Conservation (phyloP, 148 eudicot genomes). For the Polygonum maritimum region DNA sequence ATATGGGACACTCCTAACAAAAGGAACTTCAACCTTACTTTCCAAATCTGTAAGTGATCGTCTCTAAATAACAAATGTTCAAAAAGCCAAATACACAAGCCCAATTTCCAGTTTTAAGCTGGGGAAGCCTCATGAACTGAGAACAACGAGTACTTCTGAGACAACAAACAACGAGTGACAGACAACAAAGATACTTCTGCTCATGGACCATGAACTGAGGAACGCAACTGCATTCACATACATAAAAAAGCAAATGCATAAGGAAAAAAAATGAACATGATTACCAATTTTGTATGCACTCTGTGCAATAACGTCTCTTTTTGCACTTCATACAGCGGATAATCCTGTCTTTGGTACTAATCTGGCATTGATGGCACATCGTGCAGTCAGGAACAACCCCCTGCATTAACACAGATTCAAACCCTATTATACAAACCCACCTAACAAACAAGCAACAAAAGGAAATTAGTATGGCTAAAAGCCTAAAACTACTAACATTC, state of each 20-base stretch:
- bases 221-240: background rate
- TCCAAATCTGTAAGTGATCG: no score
- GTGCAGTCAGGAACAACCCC: background rate
- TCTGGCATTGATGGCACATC: constrained; percentile 11
- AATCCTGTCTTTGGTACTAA: background rate
- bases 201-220: background rate
- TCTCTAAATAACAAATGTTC: background rate
- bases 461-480: background rate
- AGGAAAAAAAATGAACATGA: background rate
- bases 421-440: background rate
- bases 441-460: background rate
- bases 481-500: background rate
- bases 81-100: background rate
- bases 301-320: background rate
- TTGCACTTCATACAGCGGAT: background rate
- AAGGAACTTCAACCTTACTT: no score
- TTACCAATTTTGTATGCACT: background rate
- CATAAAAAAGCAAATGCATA: background rate
- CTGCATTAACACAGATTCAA: background rate
- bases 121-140: background rate
- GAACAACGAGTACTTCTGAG: background rate
- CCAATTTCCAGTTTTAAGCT: background rate
- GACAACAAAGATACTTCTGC: background rate
- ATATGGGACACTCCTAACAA: background rate
- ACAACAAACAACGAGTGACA: background rate